A percentile compares a stretch with the other conserved stretches of the same genome.
Evolutionary conservation across 768 basidiomycete species (phyloP).

Genomic region (Coprinopsis strossmayeri): DNA sequence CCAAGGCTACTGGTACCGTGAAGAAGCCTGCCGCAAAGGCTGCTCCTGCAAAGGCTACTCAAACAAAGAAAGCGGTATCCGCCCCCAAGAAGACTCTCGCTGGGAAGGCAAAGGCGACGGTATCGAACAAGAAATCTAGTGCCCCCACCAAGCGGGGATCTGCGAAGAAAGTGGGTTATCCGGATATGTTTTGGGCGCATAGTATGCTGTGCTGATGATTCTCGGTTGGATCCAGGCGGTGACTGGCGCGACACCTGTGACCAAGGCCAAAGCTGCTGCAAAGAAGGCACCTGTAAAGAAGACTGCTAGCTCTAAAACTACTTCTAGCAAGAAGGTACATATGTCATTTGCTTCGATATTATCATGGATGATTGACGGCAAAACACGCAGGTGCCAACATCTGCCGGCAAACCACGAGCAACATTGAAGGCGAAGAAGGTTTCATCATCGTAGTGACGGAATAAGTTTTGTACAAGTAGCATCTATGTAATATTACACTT

Average conservation of each 20-base stretch:
- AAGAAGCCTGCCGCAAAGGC: slow-evolving; percentile 22
- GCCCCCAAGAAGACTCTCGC: slow-evolving; percentile 21
- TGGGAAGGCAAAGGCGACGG: slow-evolving; percentile 15
- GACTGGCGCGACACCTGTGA: slow-evolving; percentile 39
- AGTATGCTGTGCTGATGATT: slow-evolving; percentile 3
- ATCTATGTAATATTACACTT: too few species aligned
- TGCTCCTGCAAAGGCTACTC: slow-evolving; percentile 20
- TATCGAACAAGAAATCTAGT: slow-evolving; percentile 17
- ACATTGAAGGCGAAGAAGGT: slow-evolving; percentile 30
- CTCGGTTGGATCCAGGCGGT: slow-evolving; percentile 36
- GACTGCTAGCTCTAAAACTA: slow-evolving; percentile 24
- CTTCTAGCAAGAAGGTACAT: slow-evolving; percentile 26
- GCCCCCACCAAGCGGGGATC: slow-evolving; percentile 39
- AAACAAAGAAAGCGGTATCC: slow-evolving; percentile 12
- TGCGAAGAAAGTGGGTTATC: slow-evolving; percentile 53
- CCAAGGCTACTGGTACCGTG: too few species aligned
- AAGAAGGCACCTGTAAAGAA: slow-evolving; percentile 32
- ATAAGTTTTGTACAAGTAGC: too few species aligned
- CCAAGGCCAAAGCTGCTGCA: slow-evolving; percentile 33
- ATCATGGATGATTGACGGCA: not conserved
- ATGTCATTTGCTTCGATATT: slow-evolving; percentile 1
- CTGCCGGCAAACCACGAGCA: slow-evolving; percentile 20
- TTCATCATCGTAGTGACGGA: too few species aligned
- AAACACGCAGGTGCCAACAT: slow-evolving; percentile 9
- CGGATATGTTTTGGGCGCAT: not conserved